Evolutionary conservation across 306 rosid species (phyloP), one percentile per base, ranked within the genome.

Genomic region (Boehmeria nivea): DNA sequence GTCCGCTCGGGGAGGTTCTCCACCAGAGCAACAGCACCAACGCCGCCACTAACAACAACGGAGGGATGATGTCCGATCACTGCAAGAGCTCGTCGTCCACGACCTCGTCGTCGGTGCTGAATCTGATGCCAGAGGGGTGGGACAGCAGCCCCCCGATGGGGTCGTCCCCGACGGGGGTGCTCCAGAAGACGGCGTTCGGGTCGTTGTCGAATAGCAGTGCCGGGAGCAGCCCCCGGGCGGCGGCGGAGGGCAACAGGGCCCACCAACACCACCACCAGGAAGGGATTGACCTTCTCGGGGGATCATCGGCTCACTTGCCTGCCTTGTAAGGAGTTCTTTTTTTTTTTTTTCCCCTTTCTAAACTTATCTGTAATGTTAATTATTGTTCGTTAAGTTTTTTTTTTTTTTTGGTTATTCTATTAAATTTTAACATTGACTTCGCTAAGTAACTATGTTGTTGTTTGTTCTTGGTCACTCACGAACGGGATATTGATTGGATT

Each of bases 1-100:
- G 99, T 36, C 99, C 99, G 20, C 85, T 91, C 0, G 99, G 99
- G 6, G 99, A 91, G 64, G 99, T 85, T 44, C 70, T 93, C 25
- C 72, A 93, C 65, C 86, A 76, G 8, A 78, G 79, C 10, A 80
- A 25, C 24, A 78, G 20, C 27, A 80, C 43, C 57, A 76, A 60
- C 59, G 62, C 31, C 9, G 65, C 37, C n/a, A n/a, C n/a, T n/a
- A n/a, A n/a, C n/a, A n/a, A n/a, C n/a, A n/a, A n/a, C n/a, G n/a
- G n/a, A n/a, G n/a, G n/a, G n/a, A n/a, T n/a, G 7, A 51, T 53
- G 12, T 69, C 48, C 18, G 90, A 34, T 17, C 88, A 82, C 36
- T 72, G 69, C 54, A 49, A 69, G 61, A 81, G 68, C 48, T 55
- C 88, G 0, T 26, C 56, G 19, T 51, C 56, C 6, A 24, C 56